Evolutionary conservation across 371 early-diverging fungal genomes (phyloP), one percentile per base, ranked within the genome.

Genomic region (Mortierella sp.): DNA sequence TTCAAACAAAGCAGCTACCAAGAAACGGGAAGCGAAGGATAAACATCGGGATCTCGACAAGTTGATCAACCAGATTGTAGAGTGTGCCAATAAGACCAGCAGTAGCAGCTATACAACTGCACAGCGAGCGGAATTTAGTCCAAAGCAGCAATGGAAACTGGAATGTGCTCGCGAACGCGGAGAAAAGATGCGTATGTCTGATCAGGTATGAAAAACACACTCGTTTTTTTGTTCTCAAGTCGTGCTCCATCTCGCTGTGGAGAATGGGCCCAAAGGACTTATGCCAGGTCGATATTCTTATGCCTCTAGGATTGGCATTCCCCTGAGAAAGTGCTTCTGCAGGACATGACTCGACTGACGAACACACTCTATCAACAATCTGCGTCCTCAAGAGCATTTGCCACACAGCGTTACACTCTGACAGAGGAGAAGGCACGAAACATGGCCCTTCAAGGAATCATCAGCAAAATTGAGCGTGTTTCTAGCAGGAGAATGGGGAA

Each of bases 301-400:
- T 8, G n/a, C n/a, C n/a, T 19, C 0, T 59, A 85, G 85, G 85
- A 85, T 34, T 82, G 80, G 72, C 57, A 63, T 23, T 80, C 83
- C 0, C 80, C 81, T 48, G 83, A 85, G 58, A 72, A 78, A 49
- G 66, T 64, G 26, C 62, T 83, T 21, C 59, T 83, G 12, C 58
- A 81, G 55, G 85, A 86, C 51, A 81, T 85, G 67, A 81, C 74
- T 0, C 54, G 67, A 16, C 72, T 85, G 26, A 83, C 82, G n/a
- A 84, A 87, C 69, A 80, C 84, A 64, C 78, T 87, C 63, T 82
- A 78, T 78, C 83, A 85, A 67, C 76, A 69, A 28, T 61, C 76
- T 0, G 50, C 65, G 1, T 57, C 66, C 1, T 47, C 76, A 10
- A 47, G 65, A 49, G 69, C 70, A 3, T 76, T 61, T 58, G 65